Evolutionary conservation across 805 yeast species (phyloP).

Genomic region (Candida xiaguanensis): DNA sequence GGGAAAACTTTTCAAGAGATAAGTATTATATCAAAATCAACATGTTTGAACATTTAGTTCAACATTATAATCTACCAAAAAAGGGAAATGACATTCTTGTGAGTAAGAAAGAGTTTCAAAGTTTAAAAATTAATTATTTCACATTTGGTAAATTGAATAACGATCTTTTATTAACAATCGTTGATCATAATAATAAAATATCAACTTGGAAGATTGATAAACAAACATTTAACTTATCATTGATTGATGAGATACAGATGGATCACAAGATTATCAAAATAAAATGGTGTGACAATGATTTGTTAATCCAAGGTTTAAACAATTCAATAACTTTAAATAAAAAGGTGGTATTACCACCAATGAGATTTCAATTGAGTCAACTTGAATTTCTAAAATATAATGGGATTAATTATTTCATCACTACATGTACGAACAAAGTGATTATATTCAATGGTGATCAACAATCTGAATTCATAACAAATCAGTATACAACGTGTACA

Average conservation of each 20-base stretch:
- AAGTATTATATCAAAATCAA: conserved; percentile 22
- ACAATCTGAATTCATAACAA: neutral
- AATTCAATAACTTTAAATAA: conserved; percentile 5
- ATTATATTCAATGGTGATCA: conserved; percentile 3
- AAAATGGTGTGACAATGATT: conserved; percentile 8
- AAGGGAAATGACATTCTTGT: conserved; percentile 19
- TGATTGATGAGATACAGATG: neutral
- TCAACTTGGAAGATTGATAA: conserved; percentile 5
- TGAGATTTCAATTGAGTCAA: conserved; percentile 8
- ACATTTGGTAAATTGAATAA: conserved; percentile 13
- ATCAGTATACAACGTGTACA: conserved; percentile 7
- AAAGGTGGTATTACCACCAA: neutral
- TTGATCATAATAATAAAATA: conserved; percentile 9
- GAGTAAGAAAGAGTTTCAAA: conserved; percentile 16
- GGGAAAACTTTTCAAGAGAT: conserved; percentile 20
- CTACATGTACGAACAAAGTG: conserved; percentile 8
- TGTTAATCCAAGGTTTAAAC: conserved; percentile 5
- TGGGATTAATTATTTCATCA: conserved; percentile 1
- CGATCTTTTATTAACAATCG: conserved; percentile 3
- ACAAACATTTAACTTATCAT: neutral
- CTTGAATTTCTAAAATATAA: neutral
- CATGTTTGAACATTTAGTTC: conserved; percentile 23
- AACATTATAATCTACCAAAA: conserved; percentile 17
- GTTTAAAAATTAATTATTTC: conserved; percentile 26
- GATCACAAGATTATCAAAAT: conserved; percentile 9